Conservation (phyloP, 192 early-diverging fungal genomes). For the Umbelopsis vinacea region DNA sequence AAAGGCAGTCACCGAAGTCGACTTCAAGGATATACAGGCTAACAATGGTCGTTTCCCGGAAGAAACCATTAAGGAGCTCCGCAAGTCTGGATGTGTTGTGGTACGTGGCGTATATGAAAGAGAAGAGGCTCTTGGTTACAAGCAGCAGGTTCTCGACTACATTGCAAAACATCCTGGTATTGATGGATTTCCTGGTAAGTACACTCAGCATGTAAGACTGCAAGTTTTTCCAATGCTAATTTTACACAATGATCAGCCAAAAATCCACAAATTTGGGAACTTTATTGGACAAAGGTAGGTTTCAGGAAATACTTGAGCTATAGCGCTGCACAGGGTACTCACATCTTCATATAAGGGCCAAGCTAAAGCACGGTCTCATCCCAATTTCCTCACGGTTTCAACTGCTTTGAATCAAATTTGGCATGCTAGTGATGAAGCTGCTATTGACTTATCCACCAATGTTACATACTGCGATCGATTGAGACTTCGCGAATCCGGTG, state of each 20-base stretch:
- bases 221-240: not conserved
- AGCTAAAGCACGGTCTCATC: constrained; percentile 25
- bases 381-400: constrained; percentile 28
- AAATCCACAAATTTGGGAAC: constrained; percentile 34
- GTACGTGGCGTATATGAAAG: constrained; percentile 28
- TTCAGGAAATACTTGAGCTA: not conserved
- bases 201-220: not conserved
- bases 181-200: constrained; percentile 8
- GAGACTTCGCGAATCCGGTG: constrained; percentile 30
- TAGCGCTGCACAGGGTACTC: not conserved
- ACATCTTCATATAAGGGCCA: constrained; percentile 5
- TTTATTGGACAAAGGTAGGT: constrained; percentile 33
- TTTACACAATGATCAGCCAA: not conserved
- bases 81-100: constrained; percentile 35
- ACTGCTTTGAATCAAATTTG: constrained; percentile 35
- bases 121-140: constrained; percentile 30
- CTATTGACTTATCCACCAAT: constrained; percentile 34
- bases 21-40: constrained; percentile 17
- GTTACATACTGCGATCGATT: constrained; percentile 39
- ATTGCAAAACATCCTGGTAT: constrained; percentile 20
- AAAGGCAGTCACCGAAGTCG: constrained; percentile 28
- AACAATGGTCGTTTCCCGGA: constrained; percentile 34
- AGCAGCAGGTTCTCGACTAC: constrained; percentile 29
- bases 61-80: constrained; percentile 16
- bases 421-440: constrained; percentile 20